Evolutionary conservation across 1,284 basidiomycete genomes (phyloP).

Genomic region (Cutaneotrichosporon dermatis): DNA sequence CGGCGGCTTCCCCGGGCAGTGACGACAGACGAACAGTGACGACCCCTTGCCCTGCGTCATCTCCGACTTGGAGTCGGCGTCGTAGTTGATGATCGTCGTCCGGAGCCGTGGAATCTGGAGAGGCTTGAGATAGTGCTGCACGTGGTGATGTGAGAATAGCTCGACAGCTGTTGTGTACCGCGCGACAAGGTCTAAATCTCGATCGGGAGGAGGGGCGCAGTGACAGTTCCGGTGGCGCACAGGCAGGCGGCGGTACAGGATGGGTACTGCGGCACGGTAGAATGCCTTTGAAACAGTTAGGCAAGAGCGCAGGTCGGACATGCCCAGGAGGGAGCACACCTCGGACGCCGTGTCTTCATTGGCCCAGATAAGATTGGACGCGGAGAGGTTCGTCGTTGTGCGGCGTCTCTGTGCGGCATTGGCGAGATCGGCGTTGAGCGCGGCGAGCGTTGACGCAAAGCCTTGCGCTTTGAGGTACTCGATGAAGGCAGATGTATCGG

Average conservation of each 20-base stretch:
- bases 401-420: not conserved
- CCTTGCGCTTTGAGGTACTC: not conserved
- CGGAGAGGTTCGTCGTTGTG: not conserved
- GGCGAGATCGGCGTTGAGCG: not conserved
- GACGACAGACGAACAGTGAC: not conserved
- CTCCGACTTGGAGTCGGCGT: not conserved
- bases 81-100: conserved; percentile 1
- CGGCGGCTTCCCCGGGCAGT: not conserved
- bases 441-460: not conserved
- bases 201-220: not conserved
- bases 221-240: not conserved
- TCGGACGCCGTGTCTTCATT: not conserved
- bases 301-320: not conserved
- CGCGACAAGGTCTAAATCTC: not conserved
- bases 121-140: not conserved
- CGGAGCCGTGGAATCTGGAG: not conserved
- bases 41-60: not conserved
- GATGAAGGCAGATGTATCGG: not conserved
- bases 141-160: not conserved
- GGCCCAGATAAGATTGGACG: not conserved
- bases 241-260: not conserved
- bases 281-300: not conserved
- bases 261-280: not conserved
- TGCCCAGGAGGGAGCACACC: conserved; percentile 1
- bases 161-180: conserved; percentile 2